Conservation (phyloP, 129 eudicot species). For the Lonicera japonica region DNA sequence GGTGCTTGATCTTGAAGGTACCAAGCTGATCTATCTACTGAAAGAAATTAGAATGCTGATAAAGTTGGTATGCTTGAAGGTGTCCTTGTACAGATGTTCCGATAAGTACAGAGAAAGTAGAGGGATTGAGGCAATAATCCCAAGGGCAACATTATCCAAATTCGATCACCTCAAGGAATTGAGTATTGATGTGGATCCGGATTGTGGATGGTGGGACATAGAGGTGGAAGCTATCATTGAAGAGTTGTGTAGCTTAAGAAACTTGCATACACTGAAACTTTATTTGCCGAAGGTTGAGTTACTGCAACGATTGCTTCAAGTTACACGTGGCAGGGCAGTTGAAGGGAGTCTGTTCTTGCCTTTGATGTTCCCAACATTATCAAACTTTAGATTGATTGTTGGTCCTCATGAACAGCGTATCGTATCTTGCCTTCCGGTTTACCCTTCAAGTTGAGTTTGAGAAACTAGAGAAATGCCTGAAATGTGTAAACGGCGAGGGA, state of each 20-base stretch:
- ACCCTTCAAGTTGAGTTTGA: constrained; percentile 19
- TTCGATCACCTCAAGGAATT: constrained; percentile 23
- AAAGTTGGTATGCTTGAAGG: constrained; percentile 13
- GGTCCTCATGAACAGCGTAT: constrained; percentile 24
- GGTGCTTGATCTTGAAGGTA: constrained; percentile 33
- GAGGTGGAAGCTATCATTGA: constrained; percentile 23
- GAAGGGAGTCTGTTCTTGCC: neutral
- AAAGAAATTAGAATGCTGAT: constrained; percentile 3
- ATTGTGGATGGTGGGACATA: constrained; percentile 25
- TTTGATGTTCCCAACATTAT: constrained; percentile 4
- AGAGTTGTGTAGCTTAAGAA: constrained; percentile 16
- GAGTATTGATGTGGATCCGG: constrained; percentile 25
- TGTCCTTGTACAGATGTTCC: constrained; percentile 23
- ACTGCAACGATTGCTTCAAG: constrained; percentile 15
- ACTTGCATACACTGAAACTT: constrained; percentile 19
- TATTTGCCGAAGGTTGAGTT: constrained; percentile 26
- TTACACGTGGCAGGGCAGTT: constrained; percentile 7
- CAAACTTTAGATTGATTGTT: constrained; percentile 21
- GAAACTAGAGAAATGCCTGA: constrained; percentile 25
- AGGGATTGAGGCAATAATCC: neutral
- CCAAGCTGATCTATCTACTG: constrained; percentile 29
- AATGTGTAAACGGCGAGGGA: constrained; percentile 31
- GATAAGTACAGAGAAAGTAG: constrained; percentile 14
- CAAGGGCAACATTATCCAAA: constrained; percentile 20
- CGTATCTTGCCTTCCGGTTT: constrained; percentile 23